A percentile compares a stretch with the other conserved stretches of the same genome.
Conservation (phyloP, 306 rosid species). For the Medicago truncatula region MtrunA17r5.0-ANR NC_053044.1:45781501-45782000, state of each 20-base stretch:
- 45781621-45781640: too few species aligned
- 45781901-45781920: conserved; percentile 80
- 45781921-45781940: conserved; percentile 59
- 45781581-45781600: too few species aligned
- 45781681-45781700: not conserved
- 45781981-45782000: not conserved
- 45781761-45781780: conserved; percentile 56
- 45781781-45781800: conserved; percentile 43
- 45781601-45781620: too few species aligned
- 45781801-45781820: conserved; percentile 48
- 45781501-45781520: too few species aligned
- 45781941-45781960: conserved; percentile 65
- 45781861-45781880: conserved; percentile 65
- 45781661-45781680: not conserved
- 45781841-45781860: conserved; percentile 61
- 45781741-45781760: conserved; percentile 60
- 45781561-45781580: too few species aligned
- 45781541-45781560: too few species aligned
- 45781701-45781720: not conserved
- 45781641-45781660: too few species aligned
- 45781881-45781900: conserved; percentile 72
- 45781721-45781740: not conserved
- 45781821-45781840: conserved; percentile 59
- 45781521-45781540: too few species aligned
- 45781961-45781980: conserved; percentile 41